Evolutionary conservation across 257 asterid species (phyloP).

Genomic region (Solanum chilense): DNA sequence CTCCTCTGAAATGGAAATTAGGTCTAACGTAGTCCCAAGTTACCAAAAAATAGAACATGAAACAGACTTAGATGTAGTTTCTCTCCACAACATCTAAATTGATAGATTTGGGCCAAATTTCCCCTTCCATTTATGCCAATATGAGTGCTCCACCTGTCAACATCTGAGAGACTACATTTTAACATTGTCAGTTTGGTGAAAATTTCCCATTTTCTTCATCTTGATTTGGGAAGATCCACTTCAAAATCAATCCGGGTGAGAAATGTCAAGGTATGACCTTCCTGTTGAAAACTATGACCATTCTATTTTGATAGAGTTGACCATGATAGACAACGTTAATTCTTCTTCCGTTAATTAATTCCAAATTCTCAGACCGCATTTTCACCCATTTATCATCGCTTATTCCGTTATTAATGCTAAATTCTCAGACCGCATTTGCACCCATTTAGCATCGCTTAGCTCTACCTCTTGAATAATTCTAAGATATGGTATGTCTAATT

Average conservation of each 20-base stretch:
- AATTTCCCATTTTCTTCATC: background rate
- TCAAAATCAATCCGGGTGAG: background rate
- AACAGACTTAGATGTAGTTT: no score
- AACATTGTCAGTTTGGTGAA: no score
- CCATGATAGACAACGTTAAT: background rate
- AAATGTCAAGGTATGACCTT: background rate
- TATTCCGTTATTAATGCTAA: no score
- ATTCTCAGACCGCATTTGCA: background rate
- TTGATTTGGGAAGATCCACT: background rate
- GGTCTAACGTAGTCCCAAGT: no score
- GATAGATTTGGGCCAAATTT: background rate
- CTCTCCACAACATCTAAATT: no score
- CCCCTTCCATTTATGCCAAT: no score
- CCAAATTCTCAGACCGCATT: accelerated
- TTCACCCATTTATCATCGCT: background rate
- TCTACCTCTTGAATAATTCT: background rate
- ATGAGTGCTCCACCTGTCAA: background rate
- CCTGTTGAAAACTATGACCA: background rate
- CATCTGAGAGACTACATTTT: background rate
- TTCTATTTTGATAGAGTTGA: background rate
- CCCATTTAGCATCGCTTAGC: background rate
- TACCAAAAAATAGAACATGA: no score
- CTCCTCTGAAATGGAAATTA: no score
- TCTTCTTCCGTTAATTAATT: no score
- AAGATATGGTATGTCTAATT: background rate